phyloP scores from a whole-genome alignment of 2,329 filamentous ascomycete species.

The Plenodomus biglobosus region DNA sequence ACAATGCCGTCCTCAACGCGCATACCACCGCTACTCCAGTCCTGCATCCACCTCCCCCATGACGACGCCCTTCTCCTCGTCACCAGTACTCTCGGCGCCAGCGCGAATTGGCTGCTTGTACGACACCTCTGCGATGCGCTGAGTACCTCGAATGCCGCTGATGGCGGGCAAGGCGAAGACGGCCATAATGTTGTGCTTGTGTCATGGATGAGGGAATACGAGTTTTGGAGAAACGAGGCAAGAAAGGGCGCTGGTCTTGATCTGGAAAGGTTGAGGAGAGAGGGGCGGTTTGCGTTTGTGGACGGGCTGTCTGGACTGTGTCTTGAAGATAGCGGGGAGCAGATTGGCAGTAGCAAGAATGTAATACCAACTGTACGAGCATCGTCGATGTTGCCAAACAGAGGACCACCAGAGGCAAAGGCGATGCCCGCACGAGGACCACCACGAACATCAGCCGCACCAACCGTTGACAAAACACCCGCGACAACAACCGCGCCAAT shows the following conservation, averaged over 20 bases:
- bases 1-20: conserved; percentile 49
- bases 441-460: background rate
- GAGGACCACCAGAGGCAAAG: conserved; percentile 11
- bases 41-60: conserved; percentile 62
- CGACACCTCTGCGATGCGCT: conserved; percentile 55
- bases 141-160: conserved; percentile 5
- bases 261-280: conserved; percentile 60
- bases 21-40: conserved; percentile 65
- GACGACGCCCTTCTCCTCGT: conserved; percentile 65
- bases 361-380: conserved; percentile 19
- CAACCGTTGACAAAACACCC: too few species aligned
- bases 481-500: too few species aligned
- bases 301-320: conserved; percentile 71
- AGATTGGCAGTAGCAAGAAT: background rate
- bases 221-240: conserved; percentile 75
- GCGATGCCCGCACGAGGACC: conserved; percentile 1
- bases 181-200: conserved; percentile 65
- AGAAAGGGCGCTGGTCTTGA: conserved; percentile 73
- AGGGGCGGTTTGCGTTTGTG: conserved; percentile 68
- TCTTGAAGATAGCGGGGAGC: conserved; percentile 11
- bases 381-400: conserved; percentile 15
- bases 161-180: conserved; percentile 32
- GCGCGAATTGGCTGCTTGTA: conserved; percentile 58
- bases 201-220: conserved; percentile 76
- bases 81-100: conserved; percentile 62